phyloP scores from a whole-genome alignment of 2,329 filamentous ascomycete species.

The Zymoseptoria passerinii region DNA sequence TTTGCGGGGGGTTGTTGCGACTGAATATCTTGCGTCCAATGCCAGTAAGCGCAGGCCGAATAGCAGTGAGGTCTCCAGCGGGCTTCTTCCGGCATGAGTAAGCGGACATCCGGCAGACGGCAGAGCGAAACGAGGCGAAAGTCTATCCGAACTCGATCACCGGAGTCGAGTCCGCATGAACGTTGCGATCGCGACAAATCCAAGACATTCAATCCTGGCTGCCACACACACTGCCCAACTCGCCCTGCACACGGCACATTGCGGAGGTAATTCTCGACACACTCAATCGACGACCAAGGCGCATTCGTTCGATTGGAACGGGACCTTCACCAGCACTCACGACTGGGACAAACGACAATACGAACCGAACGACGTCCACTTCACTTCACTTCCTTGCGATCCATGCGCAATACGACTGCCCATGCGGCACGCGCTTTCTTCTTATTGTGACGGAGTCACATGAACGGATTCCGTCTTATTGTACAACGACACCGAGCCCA shows the following conservation, averaged over 20 bases:
- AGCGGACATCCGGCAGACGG: neutral
- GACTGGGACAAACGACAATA: neutral
- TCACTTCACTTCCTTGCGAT: neutral
- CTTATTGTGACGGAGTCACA: neutral
- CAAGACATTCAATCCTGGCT: neutral
- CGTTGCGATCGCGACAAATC: neutral
- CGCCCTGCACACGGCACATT: neutral
- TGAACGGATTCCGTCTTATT: neutral
- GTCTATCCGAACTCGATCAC: neutral
- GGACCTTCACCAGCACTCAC: neutral
- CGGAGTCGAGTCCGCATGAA: neutral
- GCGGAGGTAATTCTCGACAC: neutral
- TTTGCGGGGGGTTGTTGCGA: neutral
- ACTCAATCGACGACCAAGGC: neutral
- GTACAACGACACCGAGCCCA: neutral
- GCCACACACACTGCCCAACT: neutral
- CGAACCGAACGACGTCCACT: neutral
- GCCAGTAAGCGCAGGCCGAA: neutral
- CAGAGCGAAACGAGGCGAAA: neutral
- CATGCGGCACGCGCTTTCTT: neutral
- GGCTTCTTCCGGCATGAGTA: neutral
- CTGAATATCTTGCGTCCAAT: neutral
- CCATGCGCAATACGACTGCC: slow-evolving; percentile 4
- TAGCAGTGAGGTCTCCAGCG: neutral
- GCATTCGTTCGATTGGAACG: neutral